phyloP scores from a whole-genome alignment of 2,329 filamentous ascomycete genomes.

The Botrytis cinerea region DNA sequence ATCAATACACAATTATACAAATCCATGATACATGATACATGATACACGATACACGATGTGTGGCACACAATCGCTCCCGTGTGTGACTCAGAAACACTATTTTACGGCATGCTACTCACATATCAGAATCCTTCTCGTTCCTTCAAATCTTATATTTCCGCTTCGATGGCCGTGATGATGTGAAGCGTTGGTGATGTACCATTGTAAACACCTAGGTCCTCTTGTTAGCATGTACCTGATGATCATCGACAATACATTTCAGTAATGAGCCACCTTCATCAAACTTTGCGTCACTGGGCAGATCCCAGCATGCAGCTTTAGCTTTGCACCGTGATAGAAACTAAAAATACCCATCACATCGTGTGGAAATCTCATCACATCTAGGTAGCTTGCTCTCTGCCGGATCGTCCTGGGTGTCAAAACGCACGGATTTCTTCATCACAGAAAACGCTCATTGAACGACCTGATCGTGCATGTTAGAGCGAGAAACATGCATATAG shows the following conservation, averaged over 20 bases:
- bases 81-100: not conserved
- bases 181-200: not conserved
- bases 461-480: slow-evolving; percentile 2
- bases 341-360: slow-evolving; percentile 7
- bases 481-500: not conserved
- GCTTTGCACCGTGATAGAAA: not conserved
- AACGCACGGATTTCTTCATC: slow-evolving; percentile 14
- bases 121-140: slow-evolving; percentile 18
- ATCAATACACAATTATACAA: slow-evolving; percentile 3
- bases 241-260: not conserved
- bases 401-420: slow-evolving; percentile 8
- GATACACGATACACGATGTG: not conserved
- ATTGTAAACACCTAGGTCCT: not conserved
- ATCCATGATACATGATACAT: not conserved
- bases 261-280: not conserved
- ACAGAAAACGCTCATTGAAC: not conserved
- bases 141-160: slow-evolving; percentile 10
- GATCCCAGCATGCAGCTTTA: not conserved
- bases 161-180: not conserved
- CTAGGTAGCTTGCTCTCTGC: not conserved
- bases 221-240: not conserved
- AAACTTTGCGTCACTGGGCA: not conserved
- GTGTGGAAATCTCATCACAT: slow-evolving; percentile 18
- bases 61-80: slow-evolving; percentile 14
- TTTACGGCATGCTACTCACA: not conserved